Base-by-base conservation (phyloP, 2,329 filamentous ascomycete species). In the Bipolaris oryzae region DNA sequence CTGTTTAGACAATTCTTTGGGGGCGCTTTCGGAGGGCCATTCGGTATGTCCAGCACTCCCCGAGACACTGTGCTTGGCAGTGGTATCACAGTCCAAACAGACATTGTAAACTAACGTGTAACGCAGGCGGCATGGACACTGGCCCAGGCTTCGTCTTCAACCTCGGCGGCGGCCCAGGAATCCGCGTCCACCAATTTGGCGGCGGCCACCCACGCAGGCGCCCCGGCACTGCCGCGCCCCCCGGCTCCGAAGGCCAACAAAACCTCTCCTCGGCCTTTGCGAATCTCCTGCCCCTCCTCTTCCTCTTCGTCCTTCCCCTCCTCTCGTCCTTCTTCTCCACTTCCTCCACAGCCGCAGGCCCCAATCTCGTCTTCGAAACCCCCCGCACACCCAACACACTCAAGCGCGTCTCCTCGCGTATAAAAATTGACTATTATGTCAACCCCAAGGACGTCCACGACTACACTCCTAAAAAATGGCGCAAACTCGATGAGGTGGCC, bases 1-100 rank as follows among this genome's bases (percentile, higher is more conserved):
- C 86, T 99, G 82, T 99, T 99, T 80, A 89, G 94, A 74, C 87
- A 94, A 62, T 99, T 99, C 84, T 99, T 99, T 80, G 91, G 91
- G 45, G 92, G 90, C 39, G 88, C 85, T 11, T 75, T 75, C 45
- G 87, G 89, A 56, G 87, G 87, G 50, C 84, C 85, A 15, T 88
- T 91, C 71, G 89, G 89, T 79, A 85, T 78, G 76, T 72, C 11
- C 54, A 33, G 11, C 5, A 6, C 25, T 15, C 10, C 13, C 9
- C 3, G 42, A 42, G 39, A 42, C 15, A 9, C 39, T n/a, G 39
- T 42, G 13, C 20, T 15, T 6, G 13, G 9, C 13, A 9, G 39
- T n/a, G 23, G 16, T 18, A 34, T 33, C 6, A 16, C 18, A 43
- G 16, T 16, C 7, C 13, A 15, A 7, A 25, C 7, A 18, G 37